These are phyloP conservation scores for Dacryopinax spathularia DNA, from an alignment of 768 basidiomycete genomes.

Conservation along the genomic window DNA sequence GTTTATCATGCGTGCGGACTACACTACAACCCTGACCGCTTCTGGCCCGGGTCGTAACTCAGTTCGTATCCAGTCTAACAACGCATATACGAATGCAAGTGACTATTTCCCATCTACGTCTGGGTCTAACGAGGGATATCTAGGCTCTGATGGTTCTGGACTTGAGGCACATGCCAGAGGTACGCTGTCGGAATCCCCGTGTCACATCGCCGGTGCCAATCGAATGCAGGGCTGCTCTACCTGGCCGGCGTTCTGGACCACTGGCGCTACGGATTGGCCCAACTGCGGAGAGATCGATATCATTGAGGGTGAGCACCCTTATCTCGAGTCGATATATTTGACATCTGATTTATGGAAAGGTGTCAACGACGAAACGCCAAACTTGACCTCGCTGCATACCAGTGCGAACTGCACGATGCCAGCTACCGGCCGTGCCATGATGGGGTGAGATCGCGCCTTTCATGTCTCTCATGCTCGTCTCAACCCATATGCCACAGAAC, in stretches of 20 bases:
- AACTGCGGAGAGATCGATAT: constrained; percentile 24
- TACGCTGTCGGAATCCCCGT: constrained; percentile 6
- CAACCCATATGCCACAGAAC: no score
- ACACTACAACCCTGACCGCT: constrained; percentile 32
- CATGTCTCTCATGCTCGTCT: background rate
- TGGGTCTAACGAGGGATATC: constrained; percentile 16
- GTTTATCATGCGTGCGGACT: constrained; percentile 41
- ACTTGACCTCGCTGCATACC: constrained; percentile 10
- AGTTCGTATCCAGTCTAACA: constrained; percentile 41
- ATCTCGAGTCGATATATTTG: background rate
- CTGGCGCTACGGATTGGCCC: constrained; percentile 30
- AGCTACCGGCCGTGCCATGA: constrained; percentile 6
- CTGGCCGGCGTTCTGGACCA: constrained; percentile 35
- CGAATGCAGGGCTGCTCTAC: constrained; percentile 17
- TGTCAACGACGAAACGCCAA: constrained; percentile 10
- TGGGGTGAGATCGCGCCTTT: background rate
- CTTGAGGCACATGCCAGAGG: constrained; percentile 46
- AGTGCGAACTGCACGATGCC: constrained; percentile 41
- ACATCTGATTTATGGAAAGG: constrained; percentile 12
- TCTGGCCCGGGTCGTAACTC: constrained; percentile 44
- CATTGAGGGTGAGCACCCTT: constrained; percentile 5
- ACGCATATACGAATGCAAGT: constrained; percentile 42
- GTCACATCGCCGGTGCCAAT: background rate
- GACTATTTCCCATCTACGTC: constrained; percentile 20
- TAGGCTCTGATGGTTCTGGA: constrained; percentile 24